These are phyloP conservation scores for Heimioporus retisporus DNA, from an alignment of 1,284 basidiomycete genomes.

Conservation along the genomic window DNA sequence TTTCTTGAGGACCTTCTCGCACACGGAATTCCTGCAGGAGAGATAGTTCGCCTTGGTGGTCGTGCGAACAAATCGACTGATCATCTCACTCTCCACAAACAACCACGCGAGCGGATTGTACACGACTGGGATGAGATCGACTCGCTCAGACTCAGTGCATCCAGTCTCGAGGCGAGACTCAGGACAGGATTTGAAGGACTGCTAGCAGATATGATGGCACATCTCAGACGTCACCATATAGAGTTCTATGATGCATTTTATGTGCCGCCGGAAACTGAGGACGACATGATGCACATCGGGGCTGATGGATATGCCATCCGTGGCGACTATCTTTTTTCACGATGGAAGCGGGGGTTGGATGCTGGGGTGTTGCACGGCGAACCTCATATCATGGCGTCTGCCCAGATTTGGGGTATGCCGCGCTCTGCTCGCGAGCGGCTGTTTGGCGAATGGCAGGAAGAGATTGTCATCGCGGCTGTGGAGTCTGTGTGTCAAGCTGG, in stretches of 20 bases:
- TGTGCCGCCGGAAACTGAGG: conserved; percentile 47
- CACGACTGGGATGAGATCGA: conserved; percentile 53
- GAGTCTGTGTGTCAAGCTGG: conserved; percentile 49
- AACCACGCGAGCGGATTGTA: conserved; percentile 18
- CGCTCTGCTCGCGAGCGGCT: conserved; percentile 42
- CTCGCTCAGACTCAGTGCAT: conserved; percentile 31
- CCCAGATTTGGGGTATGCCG: conserved; percentile 58
- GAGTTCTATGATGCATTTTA: conserved; percentile 58
- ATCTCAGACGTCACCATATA: conserved; percentile 53
- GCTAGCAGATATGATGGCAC: conserved; percentile 17
- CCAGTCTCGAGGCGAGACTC: conserved; percentile 39
- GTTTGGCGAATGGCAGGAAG: conserved; percentile 50
- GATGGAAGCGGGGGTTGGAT: conserved; percentile 55
- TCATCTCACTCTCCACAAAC: conserved; percentile 51
- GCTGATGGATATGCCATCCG: conserved; percentile 46
- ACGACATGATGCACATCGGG: conserved; percentile 58
- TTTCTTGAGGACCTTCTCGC: conserved; percentile 67
- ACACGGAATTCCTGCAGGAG: conserved; percentile 57
- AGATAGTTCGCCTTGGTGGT: conserved; percentile 65
- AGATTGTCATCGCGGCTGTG: conserved; percentile 39
- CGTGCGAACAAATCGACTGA: conserved; percentile 59
- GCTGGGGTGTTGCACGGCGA: conserved; percentile 53
- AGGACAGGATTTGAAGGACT: not conserved
- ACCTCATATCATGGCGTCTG: conserved; percentile 39
- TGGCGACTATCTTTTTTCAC: conserved; percentile 54